Evolutionary conservation across 1,139 yeast genomes (phyloP).

Genomic region (Meyerozyma sp.): DNA sequence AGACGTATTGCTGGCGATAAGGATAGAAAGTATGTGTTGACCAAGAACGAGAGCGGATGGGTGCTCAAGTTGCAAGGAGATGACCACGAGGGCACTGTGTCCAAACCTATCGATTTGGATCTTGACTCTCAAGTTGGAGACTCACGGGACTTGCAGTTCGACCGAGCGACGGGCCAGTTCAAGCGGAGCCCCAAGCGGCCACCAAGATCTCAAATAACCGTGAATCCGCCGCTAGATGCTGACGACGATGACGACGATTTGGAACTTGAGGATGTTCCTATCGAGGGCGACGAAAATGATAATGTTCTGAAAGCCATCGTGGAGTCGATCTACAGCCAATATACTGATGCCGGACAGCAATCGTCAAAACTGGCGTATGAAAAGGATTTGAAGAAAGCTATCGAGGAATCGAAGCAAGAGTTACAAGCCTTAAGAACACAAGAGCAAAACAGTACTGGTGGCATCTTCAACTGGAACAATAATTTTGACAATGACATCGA

Average conservation of each 20-base stretch:
- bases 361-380: constrained; percentile 17
- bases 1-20: constrained; percentile 82
- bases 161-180: not conserved
- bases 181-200: not conserved
- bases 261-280: constrained; percentile 17
- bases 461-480: not conserved
- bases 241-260: constrained; percentile 18
- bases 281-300: constrained; percentile 21
- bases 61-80: constrained; percentile 57
- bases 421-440: constrained; percentile 14
- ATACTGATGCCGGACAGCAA: constrained; percentile 8
- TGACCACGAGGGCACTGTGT: constrained; percentile 29
- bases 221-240: constrained; percentile 14
- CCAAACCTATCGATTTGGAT: constrained; percentile 42
- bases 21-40: constrained; percentile 69
- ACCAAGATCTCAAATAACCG: not conserved
- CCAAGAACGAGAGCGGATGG: constrained; percentile 84
- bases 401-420: constrained; percentile 41
- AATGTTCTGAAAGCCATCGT: constrained; percentile 28
- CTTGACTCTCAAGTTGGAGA: not conserved
- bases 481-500: not conserved
- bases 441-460: constrained; percentile 10
- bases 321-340: constrained; percentile 32
- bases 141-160: not conserved
- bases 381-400: constrained; percentile 39